Conservation (phyloP, 768 basidiomycete genomes). For the Suillus bovinus region DNA sequence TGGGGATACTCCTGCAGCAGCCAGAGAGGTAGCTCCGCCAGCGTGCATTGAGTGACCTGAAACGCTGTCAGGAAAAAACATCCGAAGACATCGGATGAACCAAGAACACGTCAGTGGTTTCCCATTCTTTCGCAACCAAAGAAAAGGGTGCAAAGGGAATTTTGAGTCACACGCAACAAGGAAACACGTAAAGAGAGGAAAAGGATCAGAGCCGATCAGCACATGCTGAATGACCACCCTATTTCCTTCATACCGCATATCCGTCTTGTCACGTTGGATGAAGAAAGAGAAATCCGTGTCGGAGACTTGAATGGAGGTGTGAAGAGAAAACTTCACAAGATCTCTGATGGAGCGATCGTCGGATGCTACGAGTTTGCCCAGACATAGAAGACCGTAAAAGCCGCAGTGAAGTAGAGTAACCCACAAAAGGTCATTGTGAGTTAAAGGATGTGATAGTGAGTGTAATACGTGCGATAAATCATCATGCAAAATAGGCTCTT, state of each 20-base stretch:
- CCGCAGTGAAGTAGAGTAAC: constrained; percentile 12
- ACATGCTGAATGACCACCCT: constrained; percentile 13
- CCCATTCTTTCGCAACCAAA: constrained; percentile 36
- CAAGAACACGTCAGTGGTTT: constrained; percentile 33
- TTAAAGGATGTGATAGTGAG: neutral
- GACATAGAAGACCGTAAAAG: constrained; percentile 19
- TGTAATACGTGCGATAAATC: constrained; percentile 10
- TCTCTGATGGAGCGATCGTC: constrained; percentile 12
- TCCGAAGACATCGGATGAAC: constrained; percentile 32
- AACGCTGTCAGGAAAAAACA: neutral
- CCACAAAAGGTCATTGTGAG: constrained; percentile 25
- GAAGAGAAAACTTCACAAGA: constrained; percentile 8
- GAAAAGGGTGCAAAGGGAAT: constrained; percentile 28
- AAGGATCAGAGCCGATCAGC: too few relatives aligned
- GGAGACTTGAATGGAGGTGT: constrained; percentile 5
- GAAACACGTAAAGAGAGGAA: too few relatives aligned
- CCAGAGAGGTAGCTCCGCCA: too few relatives aligned
- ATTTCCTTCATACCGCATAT: constrained; percentile 21
- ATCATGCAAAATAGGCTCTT: constrained; percentile 15
- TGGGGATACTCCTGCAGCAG: too few relatives aligned
- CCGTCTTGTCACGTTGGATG: constrained; percentile 21
- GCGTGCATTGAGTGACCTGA: too few relatives aligned
- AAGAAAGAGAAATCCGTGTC: constrained; percentile 6
- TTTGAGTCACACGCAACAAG: too few relatives aligned
- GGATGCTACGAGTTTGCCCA: constrained; percentile 24